Conservation (phyloP, 2,329 filamentous ascomycete genomes). For the Aureobasidium musti region DNA sequence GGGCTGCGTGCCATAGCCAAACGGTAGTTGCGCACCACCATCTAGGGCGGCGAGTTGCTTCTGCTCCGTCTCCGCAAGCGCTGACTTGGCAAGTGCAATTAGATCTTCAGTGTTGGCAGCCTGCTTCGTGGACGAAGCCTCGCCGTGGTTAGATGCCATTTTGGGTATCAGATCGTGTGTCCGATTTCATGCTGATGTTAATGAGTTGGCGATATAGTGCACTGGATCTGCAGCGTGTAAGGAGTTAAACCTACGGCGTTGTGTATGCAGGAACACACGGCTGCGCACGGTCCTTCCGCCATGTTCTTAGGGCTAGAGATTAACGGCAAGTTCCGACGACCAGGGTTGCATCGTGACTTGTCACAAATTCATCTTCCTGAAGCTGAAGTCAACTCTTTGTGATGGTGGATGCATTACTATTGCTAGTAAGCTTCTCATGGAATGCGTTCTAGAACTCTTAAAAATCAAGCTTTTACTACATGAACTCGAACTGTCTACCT, state of each 20-base stretch:
- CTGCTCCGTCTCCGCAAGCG: conserved; percentile 32
- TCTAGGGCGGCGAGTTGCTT: conserved; percentile 30
- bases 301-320: conserved; percentile 8
- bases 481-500: background rate
- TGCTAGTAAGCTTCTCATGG: too few relatives aligned
- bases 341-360: background rate
- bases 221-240: conserved; percentile 18
- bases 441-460: background rate
- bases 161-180: conserved; percentile 24
- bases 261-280: conserved; percentile 27
- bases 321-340: background rate
- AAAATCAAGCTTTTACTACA: background rate
- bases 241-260: conserved; percentile 12
- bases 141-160: conserved; percentile 27
- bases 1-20: conserved; percentile 44
- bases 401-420: too few relatives aligned
- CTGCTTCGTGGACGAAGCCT: conserved; percentile 24
- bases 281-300: conserved; percentile 3
- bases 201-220: conserved; percentile 13
- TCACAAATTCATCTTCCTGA: background rate
- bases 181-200: conserved; percentile 17
- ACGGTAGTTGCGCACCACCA: conserved; percentile 29
- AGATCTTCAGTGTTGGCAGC: conserved; percentile 29
- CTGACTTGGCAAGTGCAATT: conserved; percentile 31
- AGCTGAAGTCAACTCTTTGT: too few relatives aligned